These are phyloP conservation scores for Sphenostylis stenocarpa DNA, from an alignment of 306 rosid genomes.

Conservation along the genomic window DNA sequence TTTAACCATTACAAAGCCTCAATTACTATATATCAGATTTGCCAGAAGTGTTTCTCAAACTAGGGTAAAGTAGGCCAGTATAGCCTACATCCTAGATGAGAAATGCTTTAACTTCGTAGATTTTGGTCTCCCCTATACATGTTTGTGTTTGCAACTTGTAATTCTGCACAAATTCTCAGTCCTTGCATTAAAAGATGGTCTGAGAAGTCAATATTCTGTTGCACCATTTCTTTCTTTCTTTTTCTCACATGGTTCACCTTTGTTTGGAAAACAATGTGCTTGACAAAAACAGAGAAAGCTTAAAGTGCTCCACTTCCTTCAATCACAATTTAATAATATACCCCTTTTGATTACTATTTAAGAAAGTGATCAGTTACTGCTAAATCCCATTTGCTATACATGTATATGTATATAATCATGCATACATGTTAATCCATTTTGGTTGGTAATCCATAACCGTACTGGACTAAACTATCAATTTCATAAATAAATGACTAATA, in stretches of 20 bases:
- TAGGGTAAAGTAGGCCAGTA: background rate
- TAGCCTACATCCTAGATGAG: background rate
- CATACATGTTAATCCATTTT: background rate
- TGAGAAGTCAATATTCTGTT: slow-evolving; percentile 55
- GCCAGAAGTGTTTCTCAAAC: background rate
- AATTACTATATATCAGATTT: background rate
- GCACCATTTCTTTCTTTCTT: slow-evolving; percentile 52
- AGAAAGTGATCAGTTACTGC: background rate
- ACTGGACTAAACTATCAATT: background rate
- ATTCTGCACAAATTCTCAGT: background rate
- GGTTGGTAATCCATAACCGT: background rate
- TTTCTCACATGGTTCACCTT: slow-evolving; percentile 39
- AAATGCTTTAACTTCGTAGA: background rate
- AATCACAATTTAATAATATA: slow-evolving; percentile 24
- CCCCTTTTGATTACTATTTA: background rate
- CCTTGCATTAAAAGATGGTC: slow-evolving; percentile 33
- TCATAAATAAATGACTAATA: background rate
- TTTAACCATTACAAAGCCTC: background rate
- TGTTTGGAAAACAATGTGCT: slow-evolving; percentile 19
- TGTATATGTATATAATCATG: background rate
- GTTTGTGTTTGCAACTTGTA: background rate
- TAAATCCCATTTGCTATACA: background rate
- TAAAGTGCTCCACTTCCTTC: slow-evolving; percentile 30
- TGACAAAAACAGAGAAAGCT: slow-evolving; percentile 24
- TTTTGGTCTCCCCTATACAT: background rate